These are phyloP conservation scores for Crassisporium funariophilum DNA, from an alignment of 768 basidiomycete species.

Conservation along the genomic window DNA sequence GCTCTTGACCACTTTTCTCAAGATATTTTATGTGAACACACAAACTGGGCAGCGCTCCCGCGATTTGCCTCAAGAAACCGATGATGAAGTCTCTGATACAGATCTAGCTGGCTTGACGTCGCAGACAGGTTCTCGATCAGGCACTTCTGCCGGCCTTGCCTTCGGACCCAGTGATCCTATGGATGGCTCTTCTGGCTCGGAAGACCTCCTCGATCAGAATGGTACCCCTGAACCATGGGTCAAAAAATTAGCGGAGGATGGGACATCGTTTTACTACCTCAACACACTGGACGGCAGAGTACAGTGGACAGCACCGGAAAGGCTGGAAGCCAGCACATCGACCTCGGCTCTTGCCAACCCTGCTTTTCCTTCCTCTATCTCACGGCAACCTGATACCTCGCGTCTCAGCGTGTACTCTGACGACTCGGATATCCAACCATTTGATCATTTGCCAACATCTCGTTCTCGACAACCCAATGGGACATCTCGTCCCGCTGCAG, in stretches of 20 bases:
- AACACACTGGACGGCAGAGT: conserved; percentile 71
- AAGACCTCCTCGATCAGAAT: conserved; percentile 49
- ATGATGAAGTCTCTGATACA: conserved; percentile 63
- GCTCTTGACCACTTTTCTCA: conserved; percentile 9
- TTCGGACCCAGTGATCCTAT: conserved; percentile 41
- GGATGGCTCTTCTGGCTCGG: conserved; percentile 37
- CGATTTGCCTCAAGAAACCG: conserved; percentile 79
- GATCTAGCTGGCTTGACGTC: conserved; percentile 64
- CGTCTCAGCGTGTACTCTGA: conserved; percentile 77
- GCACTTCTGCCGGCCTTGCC: conserved; percentile 53
- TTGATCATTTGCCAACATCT: conserved; percentile 33
- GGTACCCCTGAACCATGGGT: conserved; percentile 84
- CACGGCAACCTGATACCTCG: conserved; percentile 36
- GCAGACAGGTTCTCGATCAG: conserved; percentile 57
- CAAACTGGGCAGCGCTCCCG: conserved; percentile 80
- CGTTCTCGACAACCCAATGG: conserved; percentile 31
- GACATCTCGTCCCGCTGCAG: conserved; percentile 15
- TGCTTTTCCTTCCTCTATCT: conserved; percentile 24
- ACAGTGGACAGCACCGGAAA: conserved; percentile 70
- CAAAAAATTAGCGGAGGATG: conserved; percentile 78
- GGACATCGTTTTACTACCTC: conserved; percentile 75
- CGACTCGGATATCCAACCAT: conserved; percentile 70
- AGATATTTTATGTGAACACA: conserved; percentile 97
- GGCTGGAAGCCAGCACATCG: conserved; percentile 19
- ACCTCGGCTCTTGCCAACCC: conserved; percentile 22